Conservation (phyloP, 2,329 filamentous ascomycete species). For the Coniochaeta prunicola region DNA sequence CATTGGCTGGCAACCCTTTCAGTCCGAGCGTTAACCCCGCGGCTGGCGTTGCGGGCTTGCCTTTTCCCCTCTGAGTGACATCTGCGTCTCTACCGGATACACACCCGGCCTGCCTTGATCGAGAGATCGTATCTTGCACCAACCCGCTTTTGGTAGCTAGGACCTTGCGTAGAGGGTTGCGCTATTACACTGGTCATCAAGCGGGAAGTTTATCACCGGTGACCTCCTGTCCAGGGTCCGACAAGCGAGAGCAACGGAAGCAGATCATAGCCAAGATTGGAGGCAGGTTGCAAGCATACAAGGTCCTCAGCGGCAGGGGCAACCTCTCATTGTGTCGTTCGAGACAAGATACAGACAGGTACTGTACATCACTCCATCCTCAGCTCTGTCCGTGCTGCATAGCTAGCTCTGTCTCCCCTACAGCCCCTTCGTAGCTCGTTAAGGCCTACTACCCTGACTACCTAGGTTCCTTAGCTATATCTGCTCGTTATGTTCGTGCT, state of each 20-base stretch:
- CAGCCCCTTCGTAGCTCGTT: not conserved
- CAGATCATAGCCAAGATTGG: not conserved
- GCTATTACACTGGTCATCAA: not conserved
- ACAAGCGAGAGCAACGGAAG: not conserved
- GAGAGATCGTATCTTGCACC: slow-evolving; percentile 2
- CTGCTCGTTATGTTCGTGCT: not conserved
- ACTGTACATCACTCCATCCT: not conserved
- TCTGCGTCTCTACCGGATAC: not conserved
- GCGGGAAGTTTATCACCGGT: not conserved
- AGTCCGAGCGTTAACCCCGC: slow-evolving; percentile 4
- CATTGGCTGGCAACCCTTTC: not conserved
- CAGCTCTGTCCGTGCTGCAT: not conserved
- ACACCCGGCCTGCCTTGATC: slow-evolving; percentile 4
- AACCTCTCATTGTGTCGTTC: slow-evolving; percentile 4
- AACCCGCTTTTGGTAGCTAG: not conserved
- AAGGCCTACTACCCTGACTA: too few species aligned
- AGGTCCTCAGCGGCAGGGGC: slow-evolving; percentile 17
- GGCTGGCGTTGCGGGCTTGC: not conserved
- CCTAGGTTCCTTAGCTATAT: not conserved
- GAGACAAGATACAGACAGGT: not conserved
- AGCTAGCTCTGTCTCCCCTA: not conserved
- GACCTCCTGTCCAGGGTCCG: not conserved
- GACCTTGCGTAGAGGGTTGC: not conserved
- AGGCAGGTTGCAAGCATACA: not conserved
- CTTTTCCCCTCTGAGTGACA: not conserved